These are phyloP conservation scores for Elaeagnus macrophylla DNA, from an alignment of 306 rosid genomes.

Conservation along the genomic window DNA sequence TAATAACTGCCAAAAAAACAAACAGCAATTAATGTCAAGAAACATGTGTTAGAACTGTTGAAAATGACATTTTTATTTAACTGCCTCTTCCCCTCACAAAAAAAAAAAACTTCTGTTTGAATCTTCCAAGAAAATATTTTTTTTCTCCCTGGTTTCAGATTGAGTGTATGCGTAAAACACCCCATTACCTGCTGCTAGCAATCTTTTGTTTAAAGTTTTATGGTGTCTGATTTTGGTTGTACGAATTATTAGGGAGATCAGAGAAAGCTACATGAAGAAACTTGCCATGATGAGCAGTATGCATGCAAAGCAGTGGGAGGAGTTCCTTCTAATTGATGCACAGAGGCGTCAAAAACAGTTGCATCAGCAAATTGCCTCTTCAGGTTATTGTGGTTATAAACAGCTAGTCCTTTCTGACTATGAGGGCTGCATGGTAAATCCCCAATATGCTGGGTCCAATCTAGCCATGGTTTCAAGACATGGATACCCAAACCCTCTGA, in stretches of 20 bases:
- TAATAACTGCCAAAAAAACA: neutral
- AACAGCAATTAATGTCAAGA: neutral
- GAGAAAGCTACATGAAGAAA: constrained; percentile 78
- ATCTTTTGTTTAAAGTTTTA: constrained; percentile 12
- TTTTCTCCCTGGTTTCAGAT: neutral
- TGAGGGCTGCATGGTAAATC: constrained; percentile 47
- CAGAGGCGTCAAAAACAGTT: constrained; percentile 76
- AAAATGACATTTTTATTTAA: too few relatives aligned
- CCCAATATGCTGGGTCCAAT: constrained; percentile 51
- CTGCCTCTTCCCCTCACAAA: too few relatives aligned
- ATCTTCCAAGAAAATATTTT: too few relatives aligned
- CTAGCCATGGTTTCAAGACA: constrained; percentile 59
- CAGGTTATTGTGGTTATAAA: constrained; percentile 67
- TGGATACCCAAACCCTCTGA: constrained; percentile 58
- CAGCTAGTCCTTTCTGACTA: constrained; percentile 56
- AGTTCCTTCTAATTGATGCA: constrained; percentile 68
- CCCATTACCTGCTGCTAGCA: constrained; percentile 7
- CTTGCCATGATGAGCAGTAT: constrained; percentile 53
- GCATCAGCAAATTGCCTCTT: constrained; percentile 48
- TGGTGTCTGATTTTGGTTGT: constrained; percentile 26
- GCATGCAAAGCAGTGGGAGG: constrained; percentile 80
- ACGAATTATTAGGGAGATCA: constrained; percentile 49
- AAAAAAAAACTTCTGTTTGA: too few relatives aligned
- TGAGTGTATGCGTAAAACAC: neutral
- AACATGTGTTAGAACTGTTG: neutral